phyloP scores from a whole-genome alignment of 2,329 filamentous ascomycete genomes.

The Lachnellula willkommii region DNA sequence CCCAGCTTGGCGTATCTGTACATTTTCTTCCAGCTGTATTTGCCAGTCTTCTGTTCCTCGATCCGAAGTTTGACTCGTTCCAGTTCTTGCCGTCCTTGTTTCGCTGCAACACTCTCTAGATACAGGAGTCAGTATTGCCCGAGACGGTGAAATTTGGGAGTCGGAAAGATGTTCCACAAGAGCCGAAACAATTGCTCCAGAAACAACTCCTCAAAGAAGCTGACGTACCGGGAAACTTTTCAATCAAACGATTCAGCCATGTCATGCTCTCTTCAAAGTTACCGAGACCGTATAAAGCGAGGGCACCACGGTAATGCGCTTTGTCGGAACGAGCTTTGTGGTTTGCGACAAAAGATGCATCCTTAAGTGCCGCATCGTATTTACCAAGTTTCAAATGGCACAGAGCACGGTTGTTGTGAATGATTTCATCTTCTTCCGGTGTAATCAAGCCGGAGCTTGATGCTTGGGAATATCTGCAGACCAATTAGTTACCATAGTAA shows the following conservation, averaged over 20 bases:
- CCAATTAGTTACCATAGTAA: conserved; percentile 14
- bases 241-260: no score
- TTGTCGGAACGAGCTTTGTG: neutral
- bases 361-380: conserved; percentile 34
- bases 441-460: conserved; percentile 8
- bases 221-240: no score
- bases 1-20: conserved; percentile 31
- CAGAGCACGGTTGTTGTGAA: conserved; percentile 34
- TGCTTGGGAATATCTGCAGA: conserved; percentile 13
- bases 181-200: conserved; percentile 17
- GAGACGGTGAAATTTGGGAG: conserved; percentile 19
- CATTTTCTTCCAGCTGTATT: conserved; percentile 37
- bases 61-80: conserved; percentile 31
- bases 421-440: conserved; percentile 29
- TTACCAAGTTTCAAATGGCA: conserved; percentile 29
- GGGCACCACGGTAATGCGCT: neutral
- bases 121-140: conserved; percentile 15
- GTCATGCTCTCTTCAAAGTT: no score
- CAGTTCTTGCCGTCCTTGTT: conserved; percentile 29
- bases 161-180: conserved; percentile 35
- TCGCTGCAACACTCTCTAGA: conserved; percentile 28
- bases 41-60: conserved; percentile 36
- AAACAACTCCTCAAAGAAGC: no score
- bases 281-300: neutral
- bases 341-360: conserved; percentile 17